phyloP scores from a whole-genome alignment of 306 rosid genomes.

The Citrullus mucosospermus region DNA sequence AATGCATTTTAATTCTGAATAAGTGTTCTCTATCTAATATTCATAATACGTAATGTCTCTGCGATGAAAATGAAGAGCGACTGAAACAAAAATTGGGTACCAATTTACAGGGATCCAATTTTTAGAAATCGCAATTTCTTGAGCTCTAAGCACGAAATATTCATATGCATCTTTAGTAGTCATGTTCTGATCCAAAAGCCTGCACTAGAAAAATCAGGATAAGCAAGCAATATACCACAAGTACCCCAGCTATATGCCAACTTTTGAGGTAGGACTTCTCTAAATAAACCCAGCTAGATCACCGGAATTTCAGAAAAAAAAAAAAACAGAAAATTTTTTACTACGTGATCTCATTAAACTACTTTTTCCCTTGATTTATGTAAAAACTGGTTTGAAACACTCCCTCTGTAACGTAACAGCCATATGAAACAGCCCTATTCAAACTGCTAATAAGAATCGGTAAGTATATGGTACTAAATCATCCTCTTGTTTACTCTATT shows the following conservation, averaged over 20 bases:
- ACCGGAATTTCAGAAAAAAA: neutral
- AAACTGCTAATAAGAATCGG: neutral
- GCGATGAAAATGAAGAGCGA: neutral
- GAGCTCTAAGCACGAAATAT: constrained; percentile 84
- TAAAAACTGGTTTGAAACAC: neutral
- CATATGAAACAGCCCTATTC: neutral
- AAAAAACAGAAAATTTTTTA: neutral
- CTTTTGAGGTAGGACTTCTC: neutral
- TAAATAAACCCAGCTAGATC: neutral
- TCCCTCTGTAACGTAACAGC: neutral
- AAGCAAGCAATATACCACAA: neutral
- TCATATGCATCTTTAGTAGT: constrained; percentile 71
- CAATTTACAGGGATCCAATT: constrained; percentile 92
- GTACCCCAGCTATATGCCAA: neutral
- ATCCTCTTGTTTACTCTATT: neutral
- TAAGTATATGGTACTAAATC: neutral
- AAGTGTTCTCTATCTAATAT: neutral
- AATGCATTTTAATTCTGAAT: neutral
- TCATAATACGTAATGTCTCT: neutral
- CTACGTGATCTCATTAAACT: neutral
- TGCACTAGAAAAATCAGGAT: constrained; percentile 22
- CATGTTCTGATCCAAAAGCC: constrained; percentile 65
- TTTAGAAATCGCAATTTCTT: constrained; percentile 66
- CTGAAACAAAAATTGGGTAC: constrained; percentile 23
- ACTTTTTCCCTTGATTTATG: neutral